A percentile compares a stretch with the other conserved stretches of the same genome.
Conservation (phyloP, 148 eudicot species). For the Vaccinium darrowii region DNA sequence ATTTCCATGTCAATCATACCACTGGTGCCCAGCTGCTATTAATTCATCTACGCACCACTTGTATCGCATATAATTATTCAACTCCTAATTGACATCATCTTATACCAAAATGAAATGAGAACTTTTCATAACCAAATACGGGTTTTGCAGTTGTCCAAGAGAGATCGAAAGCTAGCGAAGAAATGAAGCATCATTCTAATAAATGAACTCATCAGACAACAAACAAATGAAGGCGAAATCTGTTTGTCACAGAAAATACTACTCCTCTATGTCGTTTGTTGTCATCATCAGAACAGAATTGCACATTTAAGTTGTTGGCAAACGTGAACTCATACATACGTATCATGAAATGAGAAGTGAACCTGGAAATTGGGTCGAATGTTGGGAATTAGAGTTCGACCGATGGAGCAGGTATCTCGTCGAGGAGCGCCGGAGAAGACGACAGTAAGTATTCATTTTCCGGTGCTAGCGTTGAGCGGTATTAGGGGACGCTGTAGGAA, state of each 20-base stretch:
- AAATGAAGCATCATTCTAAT: neutral
- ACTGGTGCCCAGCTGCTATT: neutral
- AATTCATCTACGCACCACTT: neutral
- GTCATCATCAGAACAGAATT: too few relatives aligned
- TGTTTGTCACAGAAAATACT: too few relatives aligned
- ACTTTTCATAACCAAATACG: neutral
- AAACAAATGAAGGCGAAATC: too few relatives aligned
- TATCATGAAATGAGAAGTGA: neutral
- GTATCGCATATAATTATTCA: neutral
- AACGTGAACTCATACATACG: neutral
- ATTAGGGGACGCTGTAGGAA: neutral
- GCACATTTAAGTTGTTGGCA: neutral
- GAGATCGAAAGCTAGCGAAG: neutral
- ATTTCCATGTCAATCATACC: neutral
- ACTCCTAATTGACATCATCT: neutral
- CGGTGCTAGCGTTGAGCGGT: neutral
- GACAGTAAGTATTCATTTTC: constrained; percentile 10
- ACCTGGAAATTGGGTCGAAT: constrained; percentile 14
- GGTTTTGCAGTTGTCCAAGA: neutral
- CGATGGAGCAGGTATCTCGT: constrained; percentile 17
- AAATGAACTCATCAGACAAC: neutral
- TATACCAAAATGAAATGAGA: neutral
- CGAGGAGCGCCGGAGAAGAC: constrained; percentile 28
- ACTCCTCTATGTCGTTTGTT: too few relatives aligned
- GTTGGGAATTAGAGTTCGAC: neutral